Evolutionary conservation across 495 filamentous ascomycete genomes (phyloP).

Genomic region (Penicillium desertorum): DNA sequence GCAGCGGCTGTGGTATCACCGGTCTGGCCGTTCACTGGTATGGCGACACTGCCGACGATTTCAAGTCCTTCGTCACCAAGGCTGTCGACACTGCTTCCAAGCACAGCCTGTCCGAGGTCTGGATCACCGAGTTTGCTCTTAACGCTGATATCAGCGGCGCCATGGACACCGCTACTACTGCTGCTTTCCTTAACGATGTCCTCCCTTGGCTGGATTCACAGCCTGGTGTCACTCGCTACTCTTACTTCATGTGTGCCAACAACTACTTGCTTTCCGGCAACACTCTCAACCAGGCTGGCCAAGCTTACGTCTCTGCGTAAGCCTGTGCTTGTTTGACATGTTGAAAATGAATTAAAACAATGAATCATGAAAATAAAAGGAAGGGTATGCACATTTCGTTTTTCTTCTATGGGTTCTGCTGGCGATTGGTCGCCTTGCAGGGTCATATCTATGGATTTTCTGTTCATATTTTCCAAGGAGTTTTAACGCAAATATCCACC

Average conservation of each 20-base stretch:
- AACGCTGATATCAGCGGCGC: conserved; percentile 42
- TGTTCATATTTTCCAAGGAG: not conserved
- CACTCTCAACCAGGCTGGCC: conserved; percentile 28
- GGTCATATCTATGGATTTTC: not conserved
- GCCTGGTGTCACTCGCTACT: conserved; percentile 66
- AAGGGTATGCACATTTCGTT: not conserved
- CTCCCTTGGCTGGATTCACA: conserved; percentile 66
- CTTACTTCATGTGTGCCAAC: conserved; percentile 71
- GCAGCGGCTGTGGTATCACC: conserved; percentile 60
- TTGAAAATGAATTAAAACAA: not conserved
- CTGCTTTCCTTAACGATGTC: conserved; percentile 55
- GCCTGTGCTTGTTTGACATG: not conserved
- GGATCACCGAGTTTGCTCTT: conserved; percentile 76
- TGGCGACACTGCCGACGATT: conserved; percentile 45
- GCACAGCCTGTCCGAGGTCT: conserved; percentile 59
- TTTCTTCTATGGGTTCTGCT: not conserved
- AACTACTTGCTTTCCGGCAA: conserved; percentile 33
- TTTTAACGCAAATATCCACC: conserved; percentile 6
- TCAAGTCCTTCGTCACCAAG: conserved; percentile 58
- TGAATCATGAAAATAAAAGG: not conserved
- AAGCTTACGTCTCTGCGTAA: conserved; percentile 20
- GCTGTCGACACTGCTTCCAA: conserved; percentile 46
- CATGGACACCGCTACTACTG: conserved; percentile 43
- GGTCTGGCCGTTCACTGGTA: conserved; percentile 77
- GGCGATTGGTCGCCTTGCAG: not conserved